A percentile compares a stretch with the other conserved stretches of the same genome.
These are phyloP conservation scores for Barnettozyma salicaria DNA, from an alignment of 805 yeast species.

Conservation along the genomic window DNA sequence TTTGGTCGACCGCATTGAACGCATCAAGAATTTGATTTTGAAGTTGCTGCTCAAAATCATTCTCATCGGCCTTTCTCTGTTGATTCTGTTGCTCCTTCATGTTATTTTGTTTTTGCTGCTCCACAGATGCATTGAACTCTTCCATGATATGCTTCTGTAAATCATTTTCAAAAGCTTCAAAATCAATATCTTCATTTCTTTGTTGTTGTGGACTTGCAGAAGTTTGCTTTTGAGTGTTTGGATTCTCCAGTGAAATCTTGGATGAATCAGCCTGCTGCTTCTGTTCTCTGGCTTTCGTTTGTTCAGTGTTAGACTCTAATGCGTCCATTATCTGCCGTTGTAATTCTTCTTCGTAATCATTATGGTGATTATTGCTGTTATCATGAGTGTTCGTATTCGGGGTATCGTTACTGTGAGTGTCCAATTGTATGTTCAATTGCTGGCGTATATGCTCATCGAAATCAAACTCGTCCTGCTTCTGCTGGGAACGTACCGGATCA, in stretches of 20 bases:
- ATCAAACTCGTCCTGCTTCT: slow-evolving; percentile 2
- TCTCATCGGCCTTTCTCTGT: slow-evolving; percentile 2
- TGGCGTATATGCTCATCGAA: slow-evolving; percentile 11
- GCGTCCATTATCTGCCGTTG: slow-evolving; percentile 20
- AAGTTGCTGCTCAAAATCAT: slow-evolving; percentile 19
- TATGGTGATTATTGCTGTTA: background rate
- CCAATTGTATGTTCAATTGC: slow-evolving; percentile 4
- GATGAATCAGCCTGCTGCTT: background rate
- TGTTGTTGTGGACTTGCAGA: background rate
- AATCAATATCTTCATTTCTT: background rate
- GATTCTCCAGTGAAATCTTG: too few relatives aligned
- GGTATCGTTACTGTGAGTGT: background rate
- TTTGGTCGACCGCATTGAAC: slow-evolving; percentile 16
- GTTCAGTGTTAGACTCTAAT: slow-evolving; percentile 8
- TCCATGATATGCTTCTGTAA: slow-evolving; percentile 23
- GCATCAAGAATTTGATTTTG: slow-evolving; percentile 24
- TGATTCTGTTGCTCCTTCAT: background rate
- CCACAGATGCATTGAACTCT: slow-evolving; percentile 15
- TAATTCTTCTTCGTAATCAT: slow-evolving; percentile 13
- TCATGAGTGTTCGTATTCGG: background rate
- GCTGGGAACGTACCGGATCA: background rate
- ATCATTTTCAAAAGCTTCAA: slow-evolving; percentile 18
- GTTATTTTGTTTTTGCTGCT: slow-evolving; percentile 2
- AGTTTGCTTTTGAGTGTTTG: background rate
- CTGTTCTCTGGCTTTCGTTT: background rate